A percentile compares a stretch with the other conserved stretches of the same genome.
These are phyloP conservation scores for Oropetium thomaeum DNA, from an alignment of 176 grass and related monocot species.

Conservation along the genomic window DNA sequence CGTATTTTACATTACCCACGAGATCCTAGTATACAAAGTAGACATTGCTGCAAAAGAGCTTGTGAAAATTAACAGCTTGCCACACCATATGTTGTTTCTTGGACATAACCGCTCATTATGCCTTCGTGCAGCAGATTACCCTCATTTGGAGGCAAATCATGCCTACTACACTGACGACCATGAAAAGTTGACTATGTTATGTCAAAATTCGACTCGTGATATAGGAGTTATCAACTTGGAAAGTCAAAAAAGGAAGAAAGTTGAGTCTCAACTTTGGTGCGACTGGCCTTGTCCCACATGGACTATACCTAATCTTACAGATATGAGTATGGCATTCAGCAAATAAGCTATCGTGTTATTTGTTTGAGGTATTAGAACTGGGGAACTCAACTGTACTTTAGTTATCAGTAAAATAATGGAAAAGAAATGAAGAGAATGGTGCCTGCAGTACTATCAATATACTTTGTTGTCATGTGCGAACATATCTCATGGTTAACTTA, in stretches of 20 bases:
- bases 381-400: too few relatives aligned
- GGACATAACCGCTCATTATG: not conserved
- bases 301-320: not conserved
- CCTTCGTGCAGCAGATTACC: not conserved
- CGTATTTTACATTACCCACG: not conserved
- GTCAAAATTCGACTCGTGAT: not conserved
- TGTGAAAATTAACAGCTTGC: not conserved
- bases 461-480: too few relatives aligned
- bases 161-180: not conserved
- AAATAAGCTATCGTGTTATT: too few relatives aligned
- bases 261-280: not conserved
- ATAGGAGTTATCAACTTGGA: not conserved
- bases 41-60: not conserved
- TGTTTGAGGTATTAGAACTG: too few relatives aligned
- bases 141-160: not conserved
- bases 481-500: too few relatives aligned
- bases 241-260: not conserved
- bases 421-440: too few relatives aligned
- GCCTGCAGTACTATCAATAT: too few relatives aligned
- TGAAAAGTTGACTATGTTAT: not conserved
- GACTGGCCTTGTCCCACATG: not conserved
- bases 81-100: not conserved
- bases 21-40: not conserved
- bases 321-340: not conserved
- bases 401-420: too few relatives aligned